These are phyloP conservation scores for Starmera pachycereana DNA, from an alignment of 805 yeast species.

Conservation along the genomic window DNA sequence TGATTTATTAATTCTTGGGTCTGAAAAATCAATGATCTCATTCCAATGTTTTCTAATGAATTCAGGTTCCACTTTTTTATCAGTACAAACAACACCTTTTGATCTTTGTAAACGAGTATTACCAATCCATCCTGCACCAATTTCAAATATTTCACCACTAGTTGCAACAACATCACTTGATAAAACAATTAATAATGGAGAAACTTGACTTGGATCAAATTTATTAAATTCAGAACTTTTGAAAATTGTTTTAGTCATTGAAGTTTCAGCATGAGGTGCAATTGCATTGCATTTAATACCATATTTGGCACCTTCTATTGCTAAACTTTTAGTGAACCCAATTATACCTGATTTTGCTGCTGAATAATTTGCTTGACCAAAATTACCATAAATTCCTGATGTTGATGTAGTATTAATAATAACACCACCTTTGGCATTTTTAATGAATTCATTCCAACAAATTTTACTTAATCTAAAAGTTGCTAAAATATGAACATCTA, in stretches of 20 bases:
- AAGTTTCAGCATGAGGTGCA: slow-evolving; percentile 98
- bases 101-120: slow-evolving; percentile 93
- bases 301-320: slow-evolving; percentile 79
- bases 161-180: slow-evolving; percentile 61
- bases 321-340: slow-evolving; percentile 77
- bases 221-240: slow-evolving; percentile 70
- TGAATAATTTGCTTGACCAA: slow-evolving; percentile 95
- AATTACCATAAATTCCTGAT: slow-evolving; percentile 94
- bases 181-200: slow-evolving; percentile 77
- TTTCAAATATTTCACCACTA: slow-evolving; percentile 79
- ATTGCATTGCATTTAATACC: slow-evolving; percentile 71
- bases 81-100: slow-evolving; percentile 62
- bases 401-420: slow-evolving; percentile 89
- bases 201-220: slow-evolving; percentile 80
- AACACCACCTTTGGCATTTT: slow-evolving; percentile 63
- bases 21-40: slow-evolving; percentile 53
- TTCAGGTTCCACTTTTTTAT: slow-evolving; percentile 44
- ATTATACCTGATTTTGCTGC: slow-evolving; percentile 87
- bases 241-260: slow-evolving; percentile 89
- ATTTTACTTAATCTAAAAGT: slow-evolving; percentile 74
- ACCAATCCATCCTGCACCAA: slow-evolving; percentile 96
- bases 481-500: slow-evolving; percentile 74
- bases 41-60: slow-evolving; percentile 58
- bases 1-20: slow-evolving; percentile 28
- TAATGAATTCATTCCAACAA: slow-evolving; percentile 83